phyloP scores from a whole-genome alignment of 2,329 filamentous ascomycete species.

The Hypoxylon sp. region DNA sequence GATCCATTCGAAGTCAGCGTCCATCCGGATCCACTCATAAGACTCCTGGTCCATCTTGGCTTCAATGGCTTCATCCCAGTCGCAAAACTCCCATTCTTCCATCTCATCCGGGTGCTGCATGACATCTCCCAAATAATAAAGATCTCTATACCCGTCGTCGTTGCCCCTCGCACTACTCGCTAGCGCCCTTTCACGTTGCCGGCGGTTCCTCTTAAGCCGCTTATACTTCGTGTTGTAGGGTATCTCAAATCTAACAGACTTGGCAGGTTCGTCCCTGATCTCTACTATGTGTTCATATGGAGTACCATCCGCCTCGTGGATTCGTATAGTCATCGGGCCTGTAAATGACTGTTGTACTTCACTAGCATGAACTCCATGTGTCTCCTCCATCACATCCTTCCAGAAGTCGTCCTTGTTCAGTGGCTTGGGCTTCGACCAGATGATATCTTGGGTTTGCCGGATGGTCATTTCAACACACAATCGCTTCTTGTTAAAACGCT shows the following conservation, averaged over 20 bases:
- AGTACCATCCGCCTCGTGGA: slow-evolving; percentile 97
- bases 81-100: slow-evolving; percentile 84
- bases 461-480: slow-evolving; percentile 94
- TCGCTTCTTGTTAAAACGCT: slow-evolving; percentile 98
- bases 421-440: slow-evolving; percentile 61
- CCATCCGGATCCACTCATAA: slow-evolving; percentile 98
- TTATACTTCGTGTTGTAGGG: slow-evolving; percentile 99
- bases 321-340: slow-evolving; percentile 96
- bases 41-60: slow-evolving; percentile 94
- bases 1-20: slow-evolving; percentile 98
- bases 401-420: slow-evolving; percentile 84
- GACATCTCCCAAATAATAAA: slow-evolving; percentile 94
- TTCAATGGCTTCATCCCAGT: slow-evolving; percentile 93
- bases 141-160: slow-evolving; percentile 77
- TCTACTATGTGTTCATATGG: slow-evolving; percentile 98
- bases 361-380: slow-evolving; percentile 76
- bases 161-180: slow-evolving; percentile 60
- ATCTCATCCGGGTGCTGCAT: slow-evolving; percentile 87
- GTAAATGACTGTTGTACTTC: slow-evolving; percentile 86
- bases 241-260: slow-evolving; percentile 85
- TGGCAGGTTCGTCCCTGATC: slow-evolving; percentile 87
- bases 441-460: slow-evolving; percentile 76
- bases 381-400: slow-evolving; percentile 85
- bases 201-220: slow-evolving; percentile 85
- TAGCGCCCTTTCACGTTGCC: slow-evolving; percentile 71